Percentiles rank a stretch among this genome's conserved stretches.
phyloP scores from a whole-genome alignment of 768 basidiomycete genomes.

The Leccinum obscurum region DNA sequence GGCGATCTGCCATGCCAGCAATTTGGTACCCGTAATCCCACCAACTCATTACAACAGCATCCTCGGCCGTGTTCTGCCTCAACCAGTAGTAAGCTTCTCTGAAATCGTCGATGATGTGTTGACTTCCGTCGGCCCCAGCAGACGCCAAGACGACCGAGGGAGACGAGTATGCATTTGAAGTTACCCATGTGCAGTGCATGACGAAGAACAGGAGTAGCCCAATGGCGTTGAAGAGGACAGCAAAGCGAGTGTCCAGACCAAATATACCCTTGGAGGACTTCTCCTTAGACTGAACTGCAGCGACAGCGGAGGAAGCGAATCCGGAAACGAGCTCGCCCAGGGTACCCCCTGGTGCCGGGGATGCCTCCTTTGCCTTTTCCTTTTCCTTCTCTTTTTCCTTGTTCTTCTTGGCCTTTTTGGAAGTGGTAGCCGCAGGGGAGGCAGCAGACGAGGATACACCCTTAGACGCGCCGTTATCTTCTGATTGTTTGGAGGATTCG shows the following conservation, averaged over 20 bases:
- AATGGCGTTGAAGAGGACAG: slow-evolving; percentile 72
- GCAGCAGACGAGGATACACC: slow-evolving; percentile 30
- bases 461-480: not conserved
- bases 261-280: slow-evolving; percentile 61
- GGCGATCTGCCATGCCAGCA: slow-evolving; percentile 96
- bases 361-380: slow-evolving; percentile 45
- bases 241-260: slow-evolving; percentile 79
- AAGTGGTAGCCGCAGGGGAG: slow-evolving; percentile 30
- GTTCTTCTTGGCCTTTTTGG: slow-evolving; percentile 54
- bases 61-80: slow-evolving; percentile 89
- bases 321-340: slow-evolving; percentile 45
- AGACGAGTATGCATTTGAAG: slow-evolving; percentile 92
- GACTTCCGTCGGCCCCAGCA: slow-evolving; percentile 74
- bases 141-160: slow-evolving; percentile 95
- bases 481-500: not conserved
- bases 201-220: slow-evolving; percentile 89
- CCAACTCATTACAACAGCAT: slow-evolving; percentile 97
- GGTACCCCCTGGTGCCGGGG: slow-evolving; percentile 35
- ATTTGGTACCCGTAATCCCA: slow-evolving; percentile 99
- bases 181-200: slow-evolving; percentile 96
- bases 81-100: slow-evolving; percentile 99
- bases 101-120: slow-evolving; percentile 98
- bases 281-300: slow-evolving; percentile 24
- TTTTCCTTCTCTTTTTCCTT: slow-evolving; percentile 40
- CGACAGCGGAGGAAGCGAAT: slow-evolving; percentile 33